Evolutionary conservation across 1,139 yeast genomes (phyloP).

Genomic region (Lodderomyces orthopsilosis): DNA sequence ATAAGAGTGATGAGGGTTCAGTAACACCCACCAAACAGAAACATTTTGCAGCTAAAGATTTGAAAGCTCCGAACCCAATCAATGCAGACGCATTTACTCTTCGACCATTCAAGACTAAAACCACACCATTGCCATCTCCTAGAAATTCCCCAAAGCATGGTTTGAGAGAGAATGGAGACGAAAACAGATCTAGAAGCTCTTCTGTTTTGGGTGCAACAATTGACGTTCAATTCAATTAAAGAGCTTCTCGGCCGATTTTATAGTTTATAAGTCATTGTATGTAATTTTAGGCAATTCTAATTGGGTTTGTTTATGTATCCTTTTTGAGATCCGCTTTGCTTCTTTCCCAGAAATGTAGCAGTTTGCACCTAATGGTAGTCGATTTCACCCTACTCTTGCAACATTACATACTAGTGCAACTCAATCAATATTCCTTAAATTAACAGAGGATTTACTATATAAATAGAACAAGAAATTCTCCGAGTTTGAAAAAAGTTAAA

Average conservation of each 20-base stretch:
- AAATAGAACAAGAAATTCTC: no score
- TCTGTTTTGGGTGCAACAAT: constrained; percentile 28
- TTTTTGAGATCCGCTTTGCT: no score
- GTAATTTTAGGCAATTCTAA: no score
- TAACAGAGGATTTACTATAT: no score
- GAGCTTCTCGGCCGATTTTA: neutral
- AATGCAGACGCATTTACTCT: constrained; percentile 34
- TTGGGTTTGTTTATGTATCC: no score
- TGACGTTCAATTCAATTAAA: constrained; percentile 30
- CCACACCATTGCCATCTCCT: constrained; percentile 45
- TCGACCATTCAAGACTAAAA: constrained; percentile 43
- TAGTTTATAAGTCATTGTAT: no score
- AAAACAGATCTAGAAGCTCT: constrained; percentile 17
- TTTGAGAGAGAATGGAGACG: constrained; percentile 12
- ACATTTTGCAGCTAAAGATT: neutral
- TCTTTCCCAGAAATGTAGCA: no score
- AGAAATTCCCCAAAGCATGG: constrained; percentile 33
- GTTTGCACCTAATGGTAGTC: no score
- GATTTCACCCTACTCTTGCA: no score
- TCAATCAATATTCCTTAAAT: no score
- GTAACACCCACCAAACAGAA: neutral
- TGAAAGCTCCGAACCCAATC: constrained; percentile 20
- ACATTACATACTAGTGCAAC: no score
- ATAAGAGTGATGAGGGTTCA: neutral
- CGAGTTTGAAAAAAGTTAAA: no score